These are phyloP conservation scores for Corymbia citriodora DNA, from an alignment of 441 rosid species.

Conservation along the genomic window DNA sequence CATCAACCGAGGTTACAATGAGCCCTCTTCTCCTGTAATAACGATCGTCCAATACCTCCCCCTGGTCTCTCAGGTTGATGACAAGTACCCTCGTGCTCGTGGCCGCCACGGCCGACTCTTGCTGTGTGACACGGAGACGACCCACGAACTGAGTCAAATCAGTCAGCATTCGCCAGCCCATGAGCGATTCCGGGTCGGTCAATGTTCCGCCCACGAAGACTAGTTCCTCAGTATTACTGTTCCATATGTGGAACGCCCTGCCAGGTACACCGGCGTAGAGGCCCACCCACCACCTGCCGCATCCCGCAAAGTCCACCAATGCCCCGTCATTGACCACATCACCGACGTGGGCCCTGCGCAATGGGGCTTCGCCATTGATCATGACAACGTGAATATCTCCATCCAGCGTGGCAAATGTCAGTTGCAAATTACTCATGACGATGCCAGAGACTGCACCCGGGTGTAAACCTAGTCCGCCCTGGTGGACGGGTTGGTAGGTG, in stretches of 20 bases:
- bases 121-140: constrained; percentile 49
- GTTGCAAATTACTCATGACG: constrained; percentile 27
- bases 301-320: constrained; percentile 71
- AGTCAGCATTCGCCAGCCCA: constrained; percentile 72
- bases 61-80: constrained; percentile 56
- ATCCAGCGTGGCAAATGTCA: constrained; percentile 66
- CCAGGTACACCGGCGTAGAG: constrained; percentile 80
- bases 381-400: constrained; percentile 76
- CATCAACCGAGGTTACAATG: constrained; percentile 40
- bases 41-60: constrained; percentile 24
- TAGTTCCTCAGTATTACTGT: constrained; percentile 36
- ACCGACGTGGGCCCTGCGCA: constrained; percentile 57
- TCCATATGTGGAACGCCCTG: constrained; percentile 77
- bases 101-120: constrained; percentile 67
- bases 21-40: constrained; percentile 33
- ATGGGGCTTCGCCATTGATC: constrained; percentile 18
- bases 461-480: constrained; percentile 63
- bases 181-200: constrained; percentile 64
- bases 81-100: constrained; percentile 41
- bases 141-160: constrained; percentile 63
- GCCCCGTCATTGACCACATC: constrained; percentile 65
- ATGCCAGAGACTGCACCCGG: constrained; percentile 82
- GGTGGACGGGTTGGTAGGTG: constrained; percentile 52
- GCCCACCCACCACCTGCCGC: constrained; percentile 82
- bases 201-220: constrained; percentile 46